A percentile compares a stretch with the other conserved stretches of the same genome.
These are phyloP conservation scores for Phellopilus nigrolimitatus DNA, from an alignment of 1,284 basidiomycete genomes.

Conservation along the genomic window DNA sequence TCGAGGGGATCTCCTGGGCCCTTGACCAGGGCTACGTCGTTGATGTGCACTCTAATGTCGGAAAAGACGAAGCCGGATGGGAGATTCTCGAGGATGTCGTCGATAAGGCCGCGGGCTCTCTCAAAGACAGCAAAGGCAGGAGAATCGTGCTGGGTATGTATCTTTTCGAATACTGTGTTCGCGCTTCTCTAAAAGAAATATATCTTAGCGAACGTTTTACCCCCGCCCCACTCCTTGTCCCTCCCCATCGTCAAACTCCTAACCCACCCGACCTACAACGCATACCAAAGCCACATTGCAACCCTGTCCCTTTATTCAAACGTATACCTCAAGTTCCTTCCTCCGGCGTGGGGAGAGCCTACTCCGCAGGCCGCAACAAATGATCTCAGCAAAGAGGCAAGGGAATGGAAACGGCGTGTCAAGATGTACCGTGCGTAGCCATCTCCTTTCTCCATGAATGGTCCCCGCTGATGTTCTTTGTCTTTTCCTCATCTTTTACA, in stretches of 20 bases:
- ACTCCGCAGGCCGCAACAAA: conserved; percentile 50
- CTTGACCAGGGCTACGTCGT: conserved; percentile 55
- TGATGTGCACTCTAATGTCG: conserved; percentile 52
- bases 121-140: conserved; percentile 33
- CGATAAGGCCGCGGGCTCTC: conserved; percentile 49
- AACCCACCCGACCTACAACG: conserved; percentile 66
- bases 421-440: conserved; percentile 81
- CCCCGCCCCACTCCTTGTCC: conserved; percentile 73
- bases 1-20: conserved; percentile 58
- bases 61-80: conserved; percentile 49
- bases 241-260: conserved; percentile 74
- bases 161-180: conserved; percentile 6
- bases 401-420: conserved; percentile 76
- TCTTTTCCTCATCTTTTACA: conserved; percentile 28
- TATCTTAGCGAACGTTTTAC: conserved; percentile 70
- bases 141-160: conserved; percentile 74
- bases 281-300: conserved; percentile 71
- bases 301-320: conserved; percentile 74
- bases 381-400: conserved; percentile 45
- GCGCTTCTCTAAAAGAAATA: conserved; percentile 13
- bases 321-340: conserved; percentile 73
- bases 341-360: conserved; percentile 68
- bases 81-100: conserved; percentile 75
- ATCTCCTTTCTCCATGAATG: conserved; percentile 19
- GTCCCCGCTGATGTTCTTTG: conserved; percentile 16